Percentiles rank a stretch among this genome's conserved stretches.
These are phyloP conservation scores for Cucumis variabilis DNA, from an alignment of 331 rosid species.

Conservation along the genomic window DNA sequence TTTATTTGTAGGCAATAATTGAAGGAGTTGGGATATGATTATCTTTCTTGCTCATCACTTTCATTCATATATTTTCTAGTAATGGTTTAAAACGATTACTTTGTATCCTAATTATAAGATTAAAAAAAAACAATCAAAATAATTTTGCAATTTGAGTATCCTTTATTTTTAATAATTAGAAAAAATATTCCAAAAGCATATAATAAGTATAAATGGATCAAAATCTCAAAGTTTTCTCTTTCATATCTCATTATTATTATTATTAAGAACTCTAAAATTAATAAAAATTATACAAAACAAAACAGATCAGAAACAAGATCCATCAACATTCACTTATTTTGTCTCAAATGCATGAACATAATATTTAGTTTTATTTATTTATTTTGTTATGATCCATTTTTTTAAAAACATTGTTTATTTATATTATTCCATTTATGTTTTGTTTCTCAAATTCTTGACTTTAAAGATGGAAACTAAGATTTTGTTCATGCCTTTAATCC, in stretches of 20 bases:
- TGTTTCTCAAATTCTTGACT: background rate
- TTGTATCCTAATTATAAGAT: no score
- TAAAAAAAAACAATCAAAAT: background rate
- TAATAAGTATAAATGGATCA: background rate
- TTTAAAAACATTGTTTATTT: background rate
- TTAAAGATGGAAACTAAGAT: background rate
- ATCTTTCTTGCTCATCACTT: no score
- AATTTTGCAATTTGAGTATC: background rate
- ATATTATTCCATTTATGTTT: background rate
- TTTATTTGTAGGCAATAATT: no score
- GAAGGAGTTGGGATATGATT: no score
- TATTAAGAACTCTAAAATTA: background rate
- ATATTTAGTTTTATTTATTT: background rate
- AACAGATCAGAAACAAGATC: slow-evolving; percentile 5
- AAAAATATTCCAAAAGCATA: slow-evolving; percentile 10
- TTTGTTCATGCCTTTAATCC: background rate
- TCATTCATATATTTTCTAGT: no score
- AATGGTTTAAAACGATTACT: no score
- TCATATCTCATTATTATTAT: background rate
- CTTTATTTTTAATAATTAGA: background rate
- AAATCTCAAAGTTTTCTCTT: background rate
- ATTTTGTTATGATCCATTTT: no score
- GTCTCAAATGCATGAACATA: background rate
- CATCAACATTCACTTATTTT: slow-evolving; percentile 8
- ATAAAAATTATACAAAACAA: background rate